Base-by-base conservation (phyloP, 176 grass and related monocot species). In the Carex myosuroides region DNA sequence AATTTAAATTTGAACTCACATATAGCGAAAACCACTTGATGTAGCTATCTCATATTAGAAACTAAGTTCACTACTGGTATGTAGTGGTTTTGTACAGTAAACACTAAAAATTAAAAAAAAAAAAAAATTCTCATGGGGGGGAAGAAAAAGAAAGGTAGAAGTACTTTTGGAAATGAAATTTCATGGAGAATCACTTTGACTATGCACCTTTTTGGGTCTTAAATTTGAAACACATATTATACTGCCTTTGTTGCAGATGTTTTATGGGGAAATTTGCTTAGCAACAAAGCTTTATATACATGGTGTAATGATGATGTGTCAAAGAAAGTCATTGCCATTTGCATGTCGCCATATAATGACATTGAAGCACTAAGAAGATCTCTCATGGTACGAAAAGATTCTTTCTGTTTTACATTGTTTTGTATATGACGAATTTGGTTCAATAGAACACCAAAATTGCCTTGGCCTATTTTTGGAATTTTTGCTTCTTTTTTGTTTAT, bases 271-370 rank as follows among this genome's bases (percentile, higher is more conserved):
- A 80, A 88, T 70, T 91, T 98, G 67, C 93, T 98, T 81, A 95
- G 86, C 80, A 89, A 89, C 76, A 89, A 88, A 57, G 86, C 88
- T 68, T 81, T 98, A 18, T 93, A 95, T 92, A 85, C 83, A 83
- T 95, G 95, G 95, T 91, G 88, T 39, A 63, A 67, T 88, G 91
- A 93, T 86, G 86, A 91, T 64, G 84, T 94, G 60, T 94, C 92
- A 81, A 98, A 95, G 88, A 95, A 95, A 90, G 86, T 98, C 57
- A 82, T 98, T 89, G 88, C 86, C 55, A 81, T 98, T 86, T 95
- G 86, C 84, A 90, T 91, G 42, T 91, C 88, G 83, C 61, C 83
- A 71, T 86, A 71, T 62, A 86, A 18, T 24, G 79, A 91, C 41
- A 86, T 85, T 29, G 79, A 91, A 85, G 76, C 89, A 81, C 79